These are phyloP conservation scores for Straminergon stramineum DNA, from an alignment of 225 moss, liverwort and hornwort species.

Conservation along the genomic window DNA sequence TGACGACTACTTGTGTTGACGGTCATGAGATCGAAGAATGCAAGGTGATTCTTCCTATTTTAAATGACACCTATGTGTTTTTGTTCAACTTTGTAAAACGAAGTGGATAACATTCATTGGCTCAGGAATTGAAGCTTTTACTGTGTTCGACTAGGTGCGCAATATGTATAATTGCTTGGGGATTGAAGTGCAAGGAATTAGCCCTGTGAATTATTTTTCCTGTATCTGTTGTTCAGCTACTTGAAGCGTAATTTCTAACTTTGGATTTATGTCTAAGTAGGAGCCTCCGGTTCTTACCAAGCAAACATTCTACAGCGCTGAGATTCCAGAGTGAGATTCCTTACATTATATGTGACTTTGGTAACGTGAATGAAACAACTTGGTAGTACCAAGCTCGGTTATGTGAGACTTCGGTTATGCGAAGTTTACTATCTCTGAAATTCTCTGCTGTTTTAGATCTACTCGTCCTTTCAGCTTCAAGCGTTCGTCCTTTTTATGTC, in stretches of 20 bases:
- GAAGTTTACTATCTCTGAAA: not conserved
- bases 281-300: constrained; percentile 80
- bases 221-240: not conserved
- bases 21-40: constrained; percentile 93
- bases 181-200: not conserved
- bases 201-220: not conserved
- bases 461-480: not conserved
- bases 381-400: not conserved
- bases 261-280: constrained; percentile 29
- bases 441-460: not conserved
- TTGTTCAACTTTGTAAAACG: not conserved
- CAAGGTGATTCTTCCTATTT: constrained; percentile 31
- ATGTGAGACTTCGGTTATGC: not conserved
- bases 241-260: not conserved
- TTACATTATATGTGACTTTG: not conserved
- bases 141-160: not conserved
- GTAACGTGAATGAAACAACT: not conserved
- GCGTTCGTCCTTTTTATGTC: not conserved
- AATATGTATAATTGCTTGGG: not conserved
- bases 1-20: constrained; percentile 56
- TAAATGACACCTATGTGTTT: not conserved
- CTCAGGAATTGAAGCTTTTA: not conserved
- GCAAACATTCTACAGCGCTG: constrained; percentile 60
- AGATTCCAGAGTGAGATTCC: constrained; percentile 60
- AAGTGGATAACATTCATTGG: not conserved